phyloP scores from a whole-genome alignment of 2,329 filamentous ascomycete species.

The Colletotrichum sublineola region DNA sequence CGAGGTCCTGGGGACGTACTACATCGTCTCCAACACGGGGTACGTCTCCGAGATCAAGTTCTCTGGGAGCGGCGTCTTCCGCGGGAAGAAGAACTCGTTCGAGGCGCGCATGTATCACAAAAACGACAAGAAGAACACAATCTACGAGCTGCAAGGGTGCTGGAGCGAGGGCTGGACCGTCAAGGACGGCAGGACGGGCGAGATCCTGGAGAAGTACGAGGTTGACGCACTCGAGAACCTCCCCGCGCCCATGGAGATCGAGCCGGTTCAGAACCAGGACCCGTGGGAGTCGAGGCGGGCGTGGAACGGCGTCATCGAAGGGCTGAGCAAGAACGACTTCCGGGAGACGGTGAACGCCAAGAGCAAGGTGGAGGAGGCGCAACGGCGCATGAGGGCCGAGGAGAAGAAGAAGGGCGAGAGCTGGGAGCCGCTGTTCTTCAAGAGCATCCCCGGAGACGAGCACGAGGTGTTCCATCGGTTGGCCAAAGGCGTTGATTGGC shows the following conservation, averaged over 20 bases:
- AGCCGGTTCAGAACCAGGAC: slow-evolving; percentile 77
- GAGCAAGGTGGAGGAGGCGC: slow-evolving; percentile 83
- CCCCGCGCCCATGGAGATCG: slow-evolving; percentile 52
- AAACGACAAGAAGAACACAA: slow-evolving; percentile 51
- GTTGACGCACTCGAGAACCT: slow-evolving; percentile 52
- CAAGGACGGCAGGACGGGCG: slow-evolving; percentile 50
- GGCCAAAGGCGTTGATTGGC: slow-evolving; percentile 47
- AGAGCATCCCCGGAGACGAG: slow-evolving; percentile 45
- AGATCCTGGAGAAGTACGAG: slow-evolving; percentile 52
- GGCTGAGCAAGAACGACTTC: slow-evolving; percentile 81
- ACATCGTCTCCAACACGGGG: slow-evolving; percentile 60
- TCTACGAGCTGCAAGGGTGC: slow-evolving; percentile 42
- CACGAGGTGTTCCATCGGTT: slow-evolving; percentile 51
- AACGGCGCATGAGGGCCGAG: slow-evolving; percentile 78
- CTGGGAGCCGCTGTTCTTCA: slow-evolving; percentile 59
- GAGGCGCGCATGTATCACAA: slow-evolving; percentile 57
- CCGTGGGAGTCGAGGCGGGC: slow-evolving; percentile 84
- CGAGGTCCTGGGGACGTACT: slow-evolving; percentile 61
- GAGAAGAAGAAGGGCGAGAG: slow-evolving; percentile 67
- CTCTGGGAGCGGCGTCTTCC: slow-evolving; percentile 59
- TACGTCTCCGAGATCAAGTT: slow-evolving; percentile 62
- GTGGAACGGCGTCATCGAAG: slow-evolving; percentile 82
- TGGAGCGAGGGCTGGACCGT: slow-evolving; percentile 47
- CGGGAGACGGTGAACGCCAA: slow-evolving; percentile 79
- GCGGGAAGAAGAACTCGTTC: slow-evolving; percentile 62